Percentiles rank a stretch among this genome's conserved stretches.
Conservation (phyloP, 116 monocot genomes). For the Iris pallida region DNA sequence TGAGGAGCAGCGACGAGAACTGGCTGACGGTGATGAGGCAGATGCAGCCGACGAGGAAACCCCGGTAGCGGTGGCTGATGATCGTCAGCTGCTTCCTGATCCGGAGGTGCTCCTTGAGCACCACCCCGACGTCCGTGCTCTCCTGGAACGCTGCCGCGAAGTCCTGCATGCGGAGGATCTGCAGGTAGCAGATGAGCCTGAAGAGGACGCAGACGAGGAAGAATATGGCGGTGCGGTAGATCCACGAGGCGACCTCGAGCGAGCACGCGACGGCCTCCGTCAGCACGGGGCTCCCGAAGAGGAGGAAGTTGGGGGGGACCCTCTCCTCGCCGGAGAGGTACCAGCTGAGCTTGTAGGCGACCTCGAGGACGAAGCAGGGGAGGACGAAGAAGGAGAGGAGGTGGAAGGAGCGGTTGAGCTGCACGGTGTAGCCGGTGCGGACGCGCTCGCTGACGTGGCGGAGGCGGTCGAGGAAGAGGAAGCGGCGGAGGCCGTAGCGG, state of each 20-base stretch:
- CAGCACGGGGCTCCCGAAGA: constrained; percentile 22
- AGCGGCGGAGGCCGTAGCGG: constrained; percentile 52
- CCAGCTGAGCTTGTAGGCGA: constrained; percentile 55
- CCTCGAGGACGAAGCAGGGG: constrained; percentile 48
- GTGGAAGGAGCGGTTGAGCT: constrained; percentile 54
- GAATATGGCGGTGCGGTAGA: constrained; percentile 68
- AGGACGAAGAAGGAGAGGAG: constrained; percentile 51
- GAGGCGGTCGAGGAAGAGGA: constrained; percentile 65
- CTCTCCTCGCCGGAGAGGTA: constrained; percentile 32
- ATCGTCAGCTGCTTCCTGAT: constrained; percentile 54
- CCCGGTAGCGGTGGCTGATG: constrained; percentile 74
- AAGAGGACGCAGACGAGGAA: constrained; percentile 83
- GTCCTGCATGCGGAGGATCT: constrained; percentile 76
- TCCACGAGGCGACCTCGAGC: constrained; percentile 71
- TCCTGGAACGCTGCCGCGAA: constrained; percentile 49
- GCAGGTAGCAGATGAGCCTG: constrained; percentile 71
- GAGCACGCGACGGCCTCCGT: constrained; percentile 35
- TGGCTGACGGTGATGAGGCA: constrained; percentile 59
- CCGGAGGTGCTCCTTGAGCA: constrained; percentile 52
- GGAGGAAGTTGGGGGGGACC: constrained; percentile 21
- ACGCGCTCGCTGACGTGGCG: constrained; percentile 55
- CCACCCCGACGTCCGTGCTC: constrained; percentile 37
- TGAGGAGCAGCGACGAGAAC: constrained; percentile 54
- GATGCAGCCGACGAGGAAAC: constrained; percentile 50
- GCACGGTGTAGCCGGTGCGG: constrained; percentile 38